Percentiles rank a stretch among this genome's conserved stretches.
phyloP scores from a whole-genome alignment of 208 protist genomes.

The Tritrichomonas musculus region DNA sequence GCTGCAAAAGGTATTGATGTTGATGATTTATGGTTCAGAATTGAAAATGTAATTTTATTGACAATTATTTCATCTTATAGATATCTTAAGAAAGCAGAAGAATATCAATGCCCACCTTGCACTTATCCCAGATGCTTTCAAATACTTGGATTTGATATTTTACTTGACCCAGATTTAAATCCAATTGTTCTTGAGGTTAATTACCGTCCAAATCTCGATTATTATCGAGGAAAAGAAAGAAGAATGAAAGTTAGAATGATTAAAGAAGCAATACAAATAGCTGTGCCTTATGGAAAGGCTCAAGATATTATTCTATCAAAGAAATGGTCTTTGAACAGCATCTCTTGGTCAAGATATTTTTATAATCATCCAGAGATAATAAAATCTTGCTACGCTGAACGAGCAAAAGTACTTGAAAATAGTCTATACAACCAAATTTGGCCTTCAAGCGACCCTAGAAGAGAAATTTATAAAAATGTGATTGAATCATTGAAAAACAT shows the following conservation, averaged over 20 bases:
- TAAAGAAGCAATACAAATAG: neutral
- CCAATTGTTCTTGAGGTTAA: neutral
- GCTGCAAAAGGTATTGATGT: neutral
- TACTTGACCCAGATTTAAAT: neutral
- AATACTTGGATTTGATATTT: conserved; percentile 32
- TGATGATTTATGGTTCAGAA: neutral
- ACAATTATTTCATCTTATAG: neutral
- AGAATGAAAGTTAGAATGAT: conserved; percentile 3
- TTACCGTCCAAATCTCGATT: neutral
- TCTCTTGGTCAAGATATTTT: too few relatives aligned
- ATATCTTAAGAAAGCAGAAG: neutral
- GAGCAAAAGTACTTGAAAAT: neutral
- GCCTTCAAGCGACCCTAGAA: neutral
- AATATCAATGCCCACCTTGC: neutral
- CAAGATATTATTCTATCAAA: neutral
- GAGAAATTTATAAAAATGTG: neutral
- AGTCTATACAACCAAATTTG: neutral
- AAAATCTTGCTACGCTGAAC: neutral
- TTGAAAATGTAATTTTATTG: neutral
- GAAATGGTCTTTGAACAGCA: neutral
- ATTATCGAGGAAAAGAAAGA: neutral
- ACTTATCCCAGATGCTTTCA: neutral
- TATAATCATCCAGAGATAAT: neutral
- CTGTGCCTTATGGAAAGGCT: neutral
- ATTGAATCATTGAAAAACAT: neutral